These are phyloP conservation scores for Ophiocordyceps unilateralis DNA, from an alignment of 2,329 filamentous ascomycete genomes.

Conservation along the genomic window DNA sequence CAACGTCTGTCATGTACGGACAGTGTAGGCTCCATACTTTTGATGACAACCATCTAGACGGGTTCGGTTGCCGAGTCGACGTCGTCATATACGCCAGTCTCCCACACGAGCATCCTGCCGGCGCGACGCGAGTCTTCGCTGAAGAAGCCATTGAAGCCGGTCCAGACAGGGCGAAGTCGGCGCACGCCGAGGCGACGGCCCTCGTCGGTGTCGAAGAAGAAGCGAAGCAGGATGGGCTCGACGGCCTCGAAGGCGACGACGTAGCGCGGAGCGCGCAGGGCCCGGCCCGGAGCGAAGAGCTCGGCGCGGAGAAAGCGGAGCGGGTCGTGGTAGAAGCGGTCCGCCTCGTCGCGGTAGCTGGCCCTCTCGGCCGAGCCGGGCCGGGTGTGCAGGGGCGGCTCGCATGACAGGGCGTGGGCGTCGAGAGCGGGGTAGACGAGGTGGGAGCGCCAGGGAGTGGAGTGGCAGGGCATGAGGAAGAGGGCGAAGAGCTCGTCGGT, in stretches of 20 bases:
- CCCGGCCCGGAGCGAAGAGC: constrained; percentile 22
- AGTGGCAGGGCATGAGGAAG: constrained; percentile 91
- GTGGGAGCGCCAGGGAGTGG: constrained; percentile 85
- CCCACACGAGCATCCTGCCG: constrained; percentile 44
- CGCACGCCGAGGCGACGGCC: constrained; percentile 24
- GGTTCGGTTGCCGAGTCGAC: constrained; percentile 1
- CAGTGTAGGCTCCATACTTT: no score
- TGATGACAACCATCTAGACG: neutral
- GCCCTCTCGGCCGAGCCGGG: constrained; percentile 43
- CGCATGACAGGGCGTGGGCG: constrained; percentile 77
- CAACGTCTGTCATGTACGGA: no score
- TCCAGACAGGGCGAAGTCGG: constrained; percentile 31
- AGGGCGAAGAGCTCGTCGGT: constrained; percentile 42
- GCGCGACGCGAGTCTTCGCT: constrained; percentile 41
- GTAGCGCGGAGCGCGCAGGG: constrained; percentile 28
- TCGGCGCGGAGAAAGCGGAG: constrained; percentile 34
- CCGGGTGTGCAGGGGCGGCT: constrained; percentile 58
- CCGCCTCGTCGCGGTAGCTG: constrained; percentile 72
- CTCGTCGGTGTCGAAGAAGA: constrained; percentile 20
- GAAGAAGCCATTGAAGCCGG: constrained; percentile 41
- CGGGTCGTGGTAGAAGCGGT: constrained; percentile 65
- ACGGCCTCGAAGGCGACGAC: constrained; percentile 45
- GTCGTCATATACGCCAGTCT: constrained; percentile 21
- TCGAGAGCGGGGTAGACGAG: constrained; percentile 57
- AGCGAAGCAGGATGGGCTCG: constrained; percentile 26